Base-by-base conservation (phyloP, 169 alveolate species). In the Theileria orientalis region DNA sequence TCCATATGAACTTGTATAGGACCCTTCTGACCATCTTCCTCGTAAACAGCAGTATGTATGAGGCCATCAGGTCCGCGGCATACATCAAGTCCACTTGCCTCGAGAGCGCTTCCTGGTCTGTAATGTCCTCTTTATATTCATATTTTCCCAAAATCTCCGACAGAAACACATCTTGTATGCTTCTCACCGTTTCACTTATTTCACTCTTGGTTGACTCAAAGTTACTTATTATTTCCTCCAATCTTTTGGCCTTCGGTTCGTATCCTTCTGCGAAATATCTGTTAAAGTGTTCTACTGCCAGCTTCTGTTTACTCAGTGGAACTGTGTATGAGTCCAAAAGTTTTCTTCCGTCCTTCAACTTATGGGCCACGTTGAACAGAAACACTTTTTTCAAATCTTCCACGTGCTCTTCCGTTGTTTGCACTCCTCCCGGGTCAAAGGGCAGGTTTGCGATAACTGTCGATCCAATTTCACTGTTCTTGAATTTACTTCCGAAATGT, bases 291-390 rank as follows among this genome's bases (percentile, higher is more conserved):
- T 73, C 69, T 49, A 57, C 27, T n/a, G 83, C 80, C 13, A 77
- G 9, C 42, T 70, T 35, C 51, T 78, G 86, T 74, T 64, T 78
- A 37, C 66, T 51, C 9, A 74, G 29, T n/a, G 86, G 74, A 5
- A 68, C 69, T 32, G 70, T 74, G 30, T 49, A 35, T 64, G 76
- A 69, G 16, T 69, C 86, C 14, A 78, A 52, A 0, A 78, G 76
- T 14, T 76, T 67, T 23, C 76, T 29, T 19, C 86, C 86, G 32
- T 78, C 79, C 69, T 74, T 62, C 49, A 78, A 69, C 74, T 78
- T 78, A 64, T 78, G 86, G 46, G 86, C 86, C 42, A 78, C 86
- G 25, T 78, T 69, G 74, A 78, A 78, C 44, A 74, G 13, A 59
- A 78, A 78, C 3, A 78, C 83, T 16, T 76, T 52, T 8, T 73